Percentiles rank a stretch among this genome's conserved stretches.
Evolutionary conservation across 805 yeast species (phyloP).

Genomic region (Candida rishiriensis): DNA sequence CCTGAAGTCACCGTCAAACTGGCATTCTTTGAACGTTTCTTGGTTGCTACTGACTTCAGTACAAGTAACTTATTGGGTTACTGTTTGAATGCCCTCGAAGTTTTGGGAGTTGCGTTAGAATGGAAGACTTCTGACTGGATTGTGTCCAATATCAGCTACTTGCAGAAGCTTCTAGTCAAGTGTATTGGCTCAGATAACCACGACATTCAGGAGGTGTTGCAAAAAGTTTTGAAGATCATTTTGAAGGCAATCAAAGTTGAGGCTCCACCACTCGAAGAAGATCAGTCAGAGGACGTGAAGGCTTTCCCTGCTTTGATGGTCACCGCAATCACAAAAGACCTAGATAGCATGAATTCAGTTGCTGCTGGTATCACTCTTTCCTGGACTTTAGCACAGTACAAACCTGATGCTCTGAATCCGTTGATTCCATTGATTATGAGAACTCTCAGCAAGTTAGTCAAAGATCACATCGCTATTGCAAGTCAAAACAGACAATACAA

Average conservation of each 20-base stretch:
- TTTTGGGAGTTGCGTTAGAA: slow-evolving; percentile 74
- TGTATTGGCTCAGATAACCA: slow-evolving; percentile 78
- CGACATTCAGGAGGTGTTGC: slow-evolving; percentile 81
- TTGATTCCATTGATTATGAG: slow-evolving; percentile 75
- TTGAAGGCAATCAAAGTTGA: slow-evolving; percentile 59
- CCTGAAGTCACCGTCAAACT: slow-evolving; percentile 83
- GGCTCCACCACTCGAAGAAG: slow-evolving; percentile 38
- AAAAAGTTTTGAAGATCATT: slow-evolving; percentile 66
- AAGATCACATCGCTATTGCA: slow-evolving; percentile 73
- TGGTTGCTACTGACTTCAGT: slow-evolving; percentile 71
- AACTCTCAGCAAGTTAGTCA: slow-evolving; percentile 83
- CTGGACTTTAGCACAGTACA: slow-evolving; percentile 74
- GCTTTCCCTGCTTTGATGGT: slow-evolving; percentile 57
- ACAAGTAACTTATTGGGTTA: slow-evolving; percentile 68
- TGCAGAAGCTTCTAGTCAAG: slow-evolving; percentile 73
- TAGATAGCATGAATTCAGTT: slow-evolving; percentile 63
- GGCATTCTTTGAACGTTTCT: slow-evolving; percentile 81
- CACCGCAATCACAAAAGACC: slow-evolving; percentile 73
- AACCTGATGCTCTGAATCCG: slow-evolving; percentile 71
- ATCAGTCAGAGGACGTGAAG: slow-evolving; percentile 58
- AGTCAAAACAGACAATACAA: slow-evolving; percentile 37
- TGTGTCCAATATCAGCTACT: slow-evolving; percentile 57
- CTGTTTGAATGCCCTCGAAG: slow-evolving; percentile 88
- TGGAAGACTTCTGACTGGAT: slow-evolving; percentile 81
- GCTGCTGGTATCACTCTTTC: slow-evolving; percentile 83